These are phyloP conservation scores for Persicaria tinctoria DNA, from an alignment of 148 eudicot species.

Conservation along the genomic window DNA sequence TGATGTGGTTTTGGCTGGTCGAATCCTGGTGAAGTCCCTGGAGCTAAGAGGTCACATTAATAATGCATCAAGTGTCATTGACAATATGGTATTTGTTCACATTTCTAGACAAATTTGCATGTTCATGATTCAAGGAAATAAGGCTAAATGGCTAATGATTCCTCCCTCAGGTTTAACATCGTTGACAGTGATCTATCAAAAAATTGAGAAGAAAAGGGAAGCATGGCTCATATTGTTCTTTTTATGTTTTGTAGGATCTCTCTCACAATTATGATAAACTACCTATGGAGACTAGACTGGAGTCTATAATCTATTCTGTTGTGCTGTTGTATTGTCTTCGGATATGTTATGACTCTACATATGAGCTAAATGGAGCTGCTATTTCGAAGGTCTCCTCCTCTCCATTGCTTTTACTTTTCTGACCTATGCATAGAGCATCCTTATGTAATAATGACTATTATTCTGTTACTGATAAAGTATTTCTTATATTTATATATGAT, in stretches of 20 bases:
- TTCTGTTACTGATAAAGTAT: not conserved
- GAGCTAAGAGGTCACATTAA: constrained; percentile 31
- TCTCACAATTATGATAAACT: constrained; percentile 61
- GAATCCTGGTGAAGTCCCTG: constrained; percentile 53
- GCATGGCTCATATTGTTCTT: constrained; percentile 1
- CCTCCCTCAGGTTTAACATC: not conserved
- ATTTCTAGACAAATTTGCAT: not conserved
- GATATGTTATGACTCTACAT: constrained; percentile 30
- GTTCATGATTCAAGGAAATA: not conserved
- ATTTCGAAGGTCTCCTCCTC: constrained; percentile 49
- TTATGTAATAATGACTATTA: not conserved
- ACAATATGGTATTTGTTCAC: constrained; percentile 39
- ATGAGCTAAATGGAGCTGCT: constrained; percentile 34
- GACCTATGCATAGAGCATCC: not conserved
- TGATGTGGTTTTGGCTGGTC: constrained; percentile 76
- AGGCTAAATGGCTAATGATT: not conserved
- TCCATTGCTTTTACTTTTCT: not conserved
- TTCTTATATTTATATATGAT: not conserved
- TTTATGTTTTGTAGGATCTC: constrained; percentile 43
- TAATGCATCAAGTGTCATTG: constrained; percentile 21
- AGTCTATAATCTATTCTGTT: constrained; percentile 64
- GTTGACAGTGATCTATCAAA: not conserved
- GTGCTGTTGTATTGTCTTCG: constrained; percentile 66
- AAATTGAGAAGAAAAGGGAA: not conserved
- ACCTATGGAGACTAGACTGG: constrained; percentile 55